Percentiles rank a stretch among this genome's conserved stretches.
Evolutionary conservation across 108 stramenopile genomes (phyloP).

Genomic region (Heterococcus sp.): DNA sequence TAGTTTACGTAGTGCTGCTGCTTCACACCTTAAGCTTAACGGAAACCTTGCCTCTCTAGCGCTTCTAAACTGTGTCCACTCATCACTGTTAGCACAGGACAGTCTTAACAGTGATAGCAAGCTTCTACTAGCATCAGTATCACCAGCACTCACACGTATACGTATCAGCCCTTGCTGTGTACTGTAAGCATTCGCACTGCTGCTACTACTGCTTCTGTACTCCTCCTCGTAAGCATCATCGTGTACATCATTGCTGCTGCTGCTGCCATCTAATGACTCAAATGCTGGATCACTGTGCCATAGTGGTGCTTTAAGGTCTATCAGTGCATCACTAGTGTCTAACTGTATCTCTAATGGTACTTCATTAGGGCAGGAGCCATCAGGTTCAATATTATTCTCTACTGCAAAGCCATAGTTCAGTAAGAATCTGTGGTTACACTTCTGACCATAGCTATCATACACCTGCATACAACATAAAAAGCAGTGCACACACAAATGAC

Average conservation of each 20-base stretch:
- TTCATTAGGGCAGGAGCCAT: constrained; percentile 98
- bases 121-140: constrained; percentile 72
- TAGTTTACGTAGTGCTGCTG: constrained; percentile 22
- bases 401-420: constrained; percentile 99
- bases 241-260: background rate
- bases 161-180: constrained; percentile 63
- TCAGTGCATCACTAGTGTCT: constrained; percentile 63
- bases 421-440: constrained; percentile 99
- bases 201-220: background rate
- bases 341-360: constrained; percentile 74
- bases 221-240: no score
- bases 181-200: background rate
- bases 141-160: constrained; percentile 82
- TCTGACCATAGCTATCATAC: constrained; percentile 98
- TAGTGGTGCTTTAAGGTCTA: constrained; percentile 71
- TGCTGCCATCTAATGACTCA: constrained; percentile 7
- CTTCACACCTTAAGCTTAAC: constrained; percentile 45
- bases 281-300: constrained; percentile 70
- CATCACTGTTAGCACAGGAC: constrained; percentile 37
- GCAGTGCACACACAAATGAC: background rate
- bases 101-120: constrained; percentile 31
- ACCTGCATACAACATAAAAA: constrained; percentile 67
- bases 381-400: constrained; percentile 89
- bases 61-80: constrained; percentile 22
- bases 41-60: constrained; percentile 22